Conservation (phyloP, 2,329 filamentous ascomycete genomes). For the Colletotrichum endophyticum region DNA sequence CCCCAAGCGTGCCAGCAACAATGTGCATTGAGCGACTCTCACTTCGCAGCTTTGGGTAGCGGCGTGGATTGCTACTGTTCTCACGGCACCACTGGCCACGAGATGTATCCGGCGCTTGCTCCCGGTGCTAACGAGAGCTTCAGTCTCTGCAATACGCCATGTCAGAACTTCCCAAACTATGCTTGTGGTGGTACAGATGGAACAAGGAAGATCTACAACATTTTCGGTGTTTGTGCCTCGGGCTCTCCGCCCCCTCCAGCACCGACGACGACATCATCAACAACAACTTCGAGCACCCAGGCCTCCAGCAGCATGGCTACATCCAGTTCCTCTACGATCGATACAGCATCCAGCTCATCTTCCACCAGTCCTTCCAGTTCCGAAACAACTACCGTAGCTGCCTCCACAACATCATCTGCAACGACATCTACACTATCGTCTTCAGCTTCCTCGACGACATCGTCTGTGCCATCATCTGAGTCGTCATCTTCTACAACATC, state of each 20-base stretch:
- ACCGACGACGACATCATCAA: background rate
- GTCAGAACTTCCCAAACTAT: background rate
- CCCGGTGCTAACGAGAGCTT: background rate
- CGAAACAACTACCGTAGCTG: background rate
- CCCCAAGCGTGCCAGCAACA: background rate
- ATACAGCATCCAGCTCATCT: background rate
- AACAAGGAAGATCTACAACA: background rate
- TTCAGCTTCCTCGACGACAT: background rate
- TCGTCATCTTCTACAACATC: background rate
- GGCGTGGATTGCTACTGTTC: background rate
- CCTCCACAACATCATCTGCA: background rate
- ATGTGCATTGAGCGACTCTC: background rate
- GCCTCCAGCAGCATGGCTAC: background rate
- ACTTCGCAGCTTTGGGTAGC: background rate
- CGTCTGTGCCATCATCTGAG: background rate
- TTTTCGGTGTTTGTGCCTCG: background rate
- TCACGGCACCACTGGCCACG: background rate
- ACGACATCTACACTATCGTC: background rate
- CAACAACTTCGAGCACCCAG: background rate
- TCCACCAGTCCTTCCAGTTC: background rate
- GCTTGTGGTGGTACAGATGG: background rate
- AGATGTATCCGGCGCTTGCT: background rate
- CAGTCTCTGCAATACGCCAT: background rate
- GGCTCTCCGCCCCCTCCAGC: rapidly evolving
- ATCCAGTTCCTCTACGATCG: background rate